phyloP scores from a whole-genome alignment of 2,329 filamentous ascomycete genomes.

The Fusarium hainanense region DNA sequence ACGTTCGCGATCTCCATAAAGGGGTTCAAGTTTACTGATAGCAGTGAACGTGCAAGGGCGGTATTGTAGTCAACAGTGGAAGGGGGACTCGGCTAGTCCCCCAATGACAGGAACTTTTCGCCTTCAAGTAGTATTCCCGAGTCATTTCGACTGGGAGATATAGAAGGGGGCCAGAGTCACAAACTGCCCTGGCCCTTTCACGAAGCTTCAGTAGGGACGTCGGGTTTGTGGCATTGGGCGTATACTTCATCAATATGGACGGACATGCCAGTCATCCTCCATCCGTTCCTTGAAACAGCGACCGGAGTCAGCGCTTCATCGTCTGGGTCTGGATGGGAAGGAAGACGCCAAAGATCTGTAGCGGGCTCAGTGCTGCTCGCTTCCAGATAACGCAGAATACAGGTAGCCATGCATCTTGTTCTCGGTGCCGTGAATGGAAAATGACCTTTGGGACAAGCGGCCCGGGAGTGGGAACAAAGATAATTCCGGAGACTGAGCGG shows the following conservation, averaged over 20 bases:
- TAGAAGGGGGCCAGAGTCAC: background rate
- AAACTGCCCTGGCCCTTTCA: too few relatives aligned
- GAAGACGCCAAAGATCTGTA: too few relatives aligned
- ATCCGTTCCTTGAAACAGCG: rapidly evolving
- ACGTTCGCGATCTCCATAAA: background rate
- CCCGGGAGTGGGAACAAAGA: rapidly evolving
- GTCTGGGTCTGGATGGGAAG: background rate
- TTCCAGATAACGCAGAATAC: too few relatives aligned
- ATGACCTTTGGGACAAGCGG: background rate
- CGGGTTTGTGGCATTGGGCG: background rate
- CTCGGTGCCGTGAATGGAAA: background rate
- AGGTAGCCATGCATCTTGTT: background rate
- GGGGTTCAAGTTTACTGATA: background rate
- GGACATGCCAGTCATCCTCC: background rate
- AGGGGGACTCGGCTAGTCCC: too few relatives aligned
- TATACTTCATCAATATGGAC: background rate
- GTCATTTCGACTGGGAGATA: background rate
- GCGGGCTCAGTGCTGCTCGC: too few relatives aligned
- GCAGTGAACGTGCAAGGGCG: background rate
- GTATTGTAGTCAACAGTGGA: too few relatives aligned
- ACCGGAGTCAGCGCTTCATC: background rate
- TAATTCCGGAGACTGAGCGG: background rate
- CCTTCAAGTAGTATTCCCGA: background rate
- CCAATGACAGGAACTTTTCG: too few relatives aligned
- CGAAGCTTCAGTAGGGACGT: too few relatives aligned